These are phyloP conservation scores for Synchytrium microbalum DNA, from an alignment of 371 early-diverging fungal genomes.

Conservation along the genomic window DNA sequence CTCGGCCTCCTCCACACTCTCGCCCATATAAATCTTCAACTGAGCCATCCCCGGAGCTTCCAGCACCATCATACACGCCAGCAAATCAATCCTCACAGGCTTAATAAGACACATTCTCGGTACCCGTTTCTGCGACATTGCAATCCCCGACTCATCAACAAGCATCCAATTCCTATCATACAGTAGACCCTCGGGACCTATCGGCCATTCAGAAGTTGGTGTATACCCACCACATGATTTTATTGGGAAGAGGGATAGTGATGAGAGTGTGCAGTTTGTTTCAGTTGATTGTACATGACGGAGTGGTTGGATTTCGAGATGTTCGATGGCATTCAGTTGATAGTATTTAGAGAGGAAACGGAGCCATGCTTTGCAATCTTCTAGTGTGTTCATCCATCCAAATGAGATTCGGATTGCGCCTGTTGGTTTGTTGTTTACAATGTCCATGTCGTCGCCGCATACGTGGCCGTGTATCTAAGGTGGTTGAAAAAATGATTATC, in stretches of 20 bases:
- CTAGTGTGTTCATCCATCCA: constrained; percentile 50
- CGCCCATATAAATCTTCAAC: constrained; percentile 7
- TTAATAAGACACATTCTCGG: constrained; percentile 50
- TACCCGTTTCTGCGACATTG: constrained; percentile 45
- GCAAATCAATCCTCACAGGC: constrained; percentile 29
- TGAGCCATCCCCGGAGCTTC: constrained; percentile 8
- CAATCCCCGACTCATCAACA: constrained; percentile 40
- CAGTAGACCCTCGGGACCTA: constrained; percentile 45
- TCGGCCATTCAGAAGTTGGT: constrained; percentile 45
- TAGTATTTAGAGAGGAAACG: constrained; percentile 48
- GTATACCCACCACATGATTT: constrained; percentile 58
- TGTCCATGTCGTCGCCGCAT: constrained; percentile 61
- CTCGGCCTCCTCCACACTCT: constrained; percentile 9
- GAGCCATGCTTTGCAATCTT: constrained; percentile 42
- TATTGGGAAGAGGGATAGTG: constrained; percentile 49
- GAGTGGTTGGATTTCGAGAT: background rate
- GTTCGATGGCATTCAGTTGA: constrained; percentile 3
- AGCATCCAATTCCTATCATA: constrained; percentile 61
- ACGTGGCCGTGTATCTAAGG: constrained; percentile 37
- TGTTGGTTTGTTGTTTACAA: constrained; percentile 48
- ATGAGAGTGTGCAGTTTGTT: constrained; percentile 6
- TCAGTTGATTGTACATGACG: background rate
- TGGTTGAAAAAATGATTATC: no score
- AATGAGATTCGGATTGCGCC: constrained; percentile 65
- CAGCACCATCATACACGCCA: constrained; percentile 17